Percentiles rank a stretch among this genome's conserved stretches.
Conservation (phyloP, 805 yeast genomes). For the Ogataea polymorpha region DNA sequence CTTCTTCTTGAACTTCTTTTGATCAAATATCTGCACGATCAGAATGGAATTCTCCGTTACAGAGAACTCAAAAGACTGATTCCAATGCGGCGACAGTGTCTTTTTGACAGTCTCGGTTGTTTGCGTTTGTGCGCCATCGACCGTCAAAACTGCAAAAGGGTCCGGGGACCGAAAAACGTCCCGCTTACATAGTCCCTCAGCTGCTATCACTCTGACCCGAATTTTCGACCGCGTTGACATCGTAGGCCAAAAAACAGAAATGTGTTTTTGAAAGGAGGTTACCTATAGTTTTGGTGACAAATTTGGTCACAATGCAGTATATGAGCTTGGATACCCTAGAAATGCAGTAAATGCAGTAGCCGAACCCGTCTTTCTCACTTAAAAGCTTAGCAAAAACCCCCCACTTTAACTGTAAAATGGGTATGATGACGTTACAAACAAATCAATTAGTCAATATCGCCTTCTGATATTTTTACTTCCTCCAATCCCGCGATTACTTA, state of each 20-base stretch:
- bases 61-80: constrained; percentile 79
- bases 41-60: constrained; percentile 78
- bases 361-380: not conserved
- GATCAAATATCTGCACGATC: constrained; percentile 94
- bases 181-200: constrained; percentile 91
- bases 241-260: not conserved
- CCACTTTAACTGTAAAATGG: not conserved
- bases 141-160: constrained; percentile 95
- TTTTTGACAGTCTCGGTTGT: constrained; percentile 92
- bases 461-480: constrained; percentile 6
- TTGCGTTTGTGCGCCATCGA: constrained; percentile 96
- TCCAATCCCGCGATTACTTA: not conserved
- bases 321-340: not conserved
- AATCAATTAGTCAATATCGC: constrained; percentile 9
- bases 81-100: constrained; percentile 97
- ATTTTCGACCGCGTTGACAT: constrained; percentile 34
- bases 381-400: not conserved
- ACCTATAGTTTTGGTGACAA: not conserved
- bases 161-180: constrained; percentile 96
- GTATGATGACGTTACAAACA: constrained; percentile 4
- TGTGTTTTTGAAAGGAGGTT: constrained; percentile 1
- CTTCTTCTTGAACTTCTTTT: constrained; percentile 94
- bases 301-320: not conserved
- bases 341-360: not conserved
- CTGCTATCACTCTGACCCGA: constrained; percentile 82